Base-by-base conservation (phyloP, 1,284 basidiomycete species). In the Tilletia setariae region DNA sequence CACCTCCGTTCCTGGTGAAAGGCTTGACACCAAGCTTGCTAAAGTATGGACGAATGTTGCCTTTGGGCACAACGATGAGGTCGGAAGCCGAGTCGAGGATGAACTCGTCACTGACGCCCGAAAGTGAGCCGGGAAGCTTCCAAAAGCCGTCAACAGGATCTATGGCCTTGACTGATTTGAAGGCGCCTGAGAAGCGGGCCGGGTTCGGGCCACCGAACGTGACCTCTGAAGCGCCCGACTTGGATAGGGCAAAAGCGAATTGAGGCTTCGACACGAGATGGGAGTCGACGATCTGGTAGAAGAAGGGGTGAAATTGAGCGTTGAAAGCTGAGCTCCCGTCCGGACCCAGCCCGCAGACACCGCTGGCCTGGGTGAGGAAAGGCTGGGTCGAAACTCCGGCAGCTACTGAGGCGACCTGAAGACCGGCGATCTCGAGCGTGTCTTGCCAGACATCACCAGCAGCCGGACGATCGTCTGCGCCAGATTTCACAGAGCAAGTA, bases 241-340 rank as follows among this genome's bases (percentile, higher is more conserved):
- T 9, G 15, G 49, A 13, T 7, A 51, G 49, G 11, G 49, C 49
- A 51, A 51, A 51, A 21, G 49, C 8, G 49, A 13, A 51, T 13
- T 8, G 8, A 21, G 49, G 49, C 49, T 51, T 21, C 15, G 11
- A 21, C 7, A 51, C 11, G 11, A 51, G 7, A 19, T 19, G 11
- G 9, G 9, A 19, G 9, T 21, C n/a, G 15, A 11, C 11, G 15
- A 51, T 51, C 21, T 51, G 49, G 49, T 51, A 51, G 49, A 51
- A 51, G 49, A 51, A 51, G 15, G 49, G 49, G 49, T 13, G 11
- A 21, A 51, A 51, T 7, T 51, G 8, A 7, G 8, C 7, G 21
- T 51, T 51, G 49, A 51, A 51, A 21, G 49, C 49, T 21, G 49
- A 51, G 49, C 49, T 51, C 7, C 49, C 49, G n/a, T 21, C 21